Evolutionary conservation across 345 rosid species (phyloP).

Genomic region (Populus pruinosa): DNA sequence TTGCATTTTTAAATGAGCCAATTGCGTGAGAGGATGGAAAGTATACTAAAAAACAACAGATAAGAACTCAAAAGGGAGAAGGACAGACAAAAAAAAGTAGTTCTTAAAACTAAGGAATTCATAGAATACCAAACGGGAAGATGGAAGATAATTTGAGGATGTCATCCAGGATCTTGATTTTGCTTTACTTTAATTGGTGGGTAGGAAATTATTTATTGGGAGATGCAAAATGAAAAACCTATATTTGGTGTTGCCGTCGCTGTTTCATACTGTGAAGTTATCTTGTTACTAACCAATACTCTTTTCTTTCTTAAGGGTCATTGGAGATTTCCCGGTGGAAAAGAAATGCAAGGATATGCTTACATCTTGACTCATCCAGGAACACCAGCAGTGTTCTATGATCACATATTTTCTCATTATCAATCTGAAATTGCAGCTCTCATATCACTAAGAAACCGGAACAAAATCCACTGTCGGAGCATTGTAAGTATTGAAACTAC

Average conservation of each 20-base stretch:
- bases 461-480: conserved; percentile 81
- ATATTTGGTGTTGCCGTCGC: background rate
- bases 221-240: background rate
- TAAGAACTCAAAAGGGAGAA: background rate
- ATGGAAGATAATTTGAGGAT: background rate
- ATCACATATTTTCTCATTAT: conserved; percentile 72
- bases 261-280: background rate
- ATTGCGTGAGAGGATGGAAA: too few species aligned
- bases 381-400: conserved; percentile 88
- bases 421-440: conserved; percentile 66
- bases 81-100: background rate
- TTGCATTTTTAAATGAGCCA: too few species aligned
- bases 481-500: conserved; percentile 40
- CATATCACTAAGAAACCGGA: conserved; percentile 64
- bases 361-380: conserved; percentile 96
- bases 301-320: conserved; percentile 55
- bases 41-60: background rate
- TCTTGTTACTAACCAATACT: background rate
- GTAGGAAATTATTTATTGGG: background rate
- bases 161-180: background rate
- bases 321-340: conserved; percentile 95
- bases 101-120: background rate
- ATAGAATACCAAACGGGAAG: background rate
- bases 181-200: background rate
- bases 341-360: conserved; percentile 98